A percentile compares a stretch with the other conserved stretches of the same genome.
Conservation (phyloP, 2,329 filamentous ascomycete genomes). For the Fonsecaea erecta region DNA sequence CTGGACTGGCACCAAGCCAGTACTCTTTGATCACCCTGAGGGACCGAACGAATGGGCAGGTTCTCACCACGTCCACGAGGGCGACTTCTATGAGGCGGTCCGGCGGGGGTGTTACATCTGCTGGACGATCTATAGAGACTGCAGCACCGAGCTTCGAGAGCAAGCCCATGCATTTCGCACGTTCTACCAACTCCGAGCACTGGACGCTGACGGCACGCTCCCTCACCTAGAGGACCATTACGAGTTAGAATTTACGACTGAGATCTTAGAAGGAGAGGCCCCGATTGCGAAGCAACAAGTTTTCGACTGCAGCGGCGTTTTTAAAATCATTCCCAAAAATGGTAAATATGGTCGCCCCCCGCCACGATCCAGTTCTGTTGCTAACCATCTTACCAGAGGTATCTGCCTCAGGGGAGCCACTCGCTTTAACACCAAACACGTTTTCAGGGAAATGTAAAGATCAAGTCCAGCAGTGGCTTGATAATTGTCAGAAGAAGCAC, state of each 20-base stretch:
- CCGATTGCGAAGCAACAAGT: neutral
- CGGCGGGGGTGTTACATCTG: conserved; percentile 15
- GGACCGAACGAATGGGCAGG: conserved; percentile 12
- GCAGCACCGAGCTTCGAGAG: neutral
- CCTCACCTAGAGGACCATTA: conserved; percentile 1
- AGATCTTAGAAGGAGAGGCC: neutral
- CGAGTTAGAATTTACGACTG: conserved; percentile 7
- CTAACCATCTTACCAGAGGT: neutral
- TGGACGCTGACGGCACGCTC: neutral
- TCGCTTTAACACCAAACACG: neutral
- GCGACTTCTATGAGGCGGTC: conserved; percentile 4
- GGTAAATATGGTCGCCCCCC: neutral
- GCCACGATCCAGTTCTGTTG: neutral
- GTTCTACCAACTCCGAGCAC: neutral
- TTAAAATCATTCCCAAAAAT: conserved; percentile 5
- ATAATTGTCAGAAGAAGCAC: neutral
- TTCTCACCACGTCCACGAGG: conserved; percentile 16
- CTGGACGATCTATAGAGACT: conserved; percentile 13
- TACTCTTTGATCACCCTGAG: conserved; percentile 5
- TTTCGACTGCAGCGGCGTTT: conserved; percentile 1
- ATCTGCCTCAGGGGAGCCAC: neutral
- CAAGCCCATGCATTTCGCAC: conserved; percentile 67
- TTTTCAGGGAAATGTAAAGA: conserved; percentile 1
- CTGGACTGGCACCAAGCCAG: conserved; percentile 3
- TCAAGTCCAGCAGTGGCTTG: conserved; percentile 1